Evolutionary conservation across 1,284 basidiomycete species (phyloP).

Genomic region (Sanguinoderma infundibulare): DNA sequence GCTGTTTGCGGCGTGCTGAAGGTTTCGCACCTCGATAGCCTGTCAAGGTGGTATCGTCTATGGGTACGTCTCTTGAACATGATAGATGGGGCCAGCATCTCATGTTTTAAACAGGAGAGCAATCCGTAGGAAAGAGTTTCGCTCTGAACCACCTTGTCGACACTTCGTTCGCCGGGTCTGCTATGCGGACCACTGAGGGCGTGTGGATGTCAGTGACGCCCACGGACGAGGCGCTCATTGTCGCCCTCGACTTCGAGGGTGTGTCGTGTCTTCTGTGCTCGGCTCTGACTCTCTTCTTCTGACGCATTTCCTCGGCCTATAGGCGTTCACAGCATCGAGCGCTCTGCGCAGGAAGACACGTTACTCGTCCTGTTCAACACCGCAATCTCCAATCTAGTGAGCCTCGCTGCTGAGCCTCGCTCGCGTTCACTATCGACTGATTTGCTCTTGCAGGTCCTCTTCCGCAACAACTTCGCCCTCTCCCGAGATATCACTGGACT

Average conservation of each 20-base stretch:
- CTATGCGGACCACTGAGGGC: constrained; percentile 71
- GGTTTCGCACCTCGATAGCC: constrained; percentile 43
- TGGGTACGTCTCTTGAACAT: constrained; percentile 56
- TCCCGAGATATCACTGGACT: constrained; percentile 61
- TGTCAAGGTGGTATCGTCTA: constrained; percentile 66
- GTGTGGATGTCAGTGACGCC: constrained; percentile 74
- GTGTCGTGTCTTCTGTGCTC: not conserved
- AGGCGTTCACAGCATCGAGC: constrained; percentile 69
- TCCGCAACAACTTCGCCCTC: constrained; percentile 68
- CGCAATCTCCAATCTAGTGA: constrained; percentile 65
- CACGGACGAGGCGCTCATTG: constrained; percentile 55
- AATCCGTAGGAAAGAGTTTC: constrained; percentile 68
- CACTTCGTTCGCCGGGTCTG: constrained; percentile 68
- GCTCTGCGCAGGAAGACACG: constrained; percentile 66
- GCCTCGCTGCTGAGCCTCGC: not conserved
- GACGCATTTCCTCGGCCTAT: not conserved
- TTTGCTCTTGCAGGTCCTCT: constrained; percentile 51
- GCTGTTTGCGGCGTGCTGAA: not conserved
- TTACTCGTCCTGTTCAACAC: constrained; percentile 67
- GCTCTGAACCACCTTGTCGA: constrained; percentile 65
- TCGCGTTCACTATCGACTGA: not conserved
- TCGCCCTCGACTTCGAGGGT: constrained; percentile 71
- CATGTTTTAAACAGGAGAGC: constrained; percentile 45
- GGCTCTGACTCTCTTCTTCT: not conserved
- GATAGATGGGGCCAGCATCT: not conserved